phyloP scores from a whole-genome alignment of 495 filamentous ascomycete species.

The Hypomontagnella submonticulosa region DNA sequence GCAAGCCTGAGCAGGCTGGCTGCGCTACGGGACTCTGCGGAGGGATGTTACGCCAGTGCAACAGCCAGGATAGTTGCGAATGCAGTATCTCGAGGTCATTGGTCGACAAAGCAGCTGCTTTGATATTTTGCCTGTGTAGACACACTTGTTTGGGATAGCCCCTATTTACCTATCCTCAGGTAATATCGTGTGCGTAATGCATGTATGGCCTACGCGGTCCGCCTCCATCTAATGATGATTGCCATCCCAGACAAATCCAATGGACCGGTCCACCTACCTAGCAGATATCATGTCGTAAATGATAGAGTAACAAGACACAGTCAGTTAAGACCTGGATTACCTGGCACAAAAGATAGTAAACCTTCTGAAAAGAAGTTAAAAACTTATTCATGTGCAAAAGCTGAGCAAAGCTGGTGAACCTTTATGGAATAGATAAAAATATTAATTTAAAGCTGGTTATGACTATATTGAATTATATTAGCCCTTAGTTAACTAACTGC shows the following conservation, averaged over 20 bases:
- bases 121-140: conserved; percentile 41
- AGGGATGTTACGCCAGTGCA: conserved; percentile 42
- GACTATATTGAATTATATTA: too few relatives aligned
- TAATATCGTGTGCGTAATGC: conserved; percentile 20
- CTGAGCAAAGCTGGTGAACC: too few relatives aligned
- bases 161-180: conserved; percentile 19
- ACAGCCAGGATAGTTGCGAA: conserved; percentile 33
- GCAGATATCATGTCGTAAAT: conserved; percentile 9
- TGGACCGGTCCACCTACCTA: conserved; percentile 3
- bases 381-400: too few relatives aligned
- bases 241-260: conserved; percentile 17
- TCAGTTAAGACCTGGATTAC: background rate
- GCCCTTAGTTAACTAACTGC: too few relatives aligned
- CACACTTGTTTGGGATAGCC: conserved; percentile 20
- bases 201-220: conserved; percentile 21
- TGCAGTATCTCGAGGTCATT: conserved; percentile 33
- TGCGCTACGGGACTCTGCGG: conserved; percentile 42
- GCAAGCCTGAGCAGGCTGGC: conserved; percentile 34
- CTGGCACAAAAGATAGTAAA: too few relatives aligned
- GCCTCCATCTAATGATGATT: conserved; percentile 1
- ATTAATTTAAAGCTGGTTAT: too few relatives aligned
- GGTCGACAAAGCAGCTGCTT: conserved; percentile 24
- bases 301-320: conserved; percentile 6
- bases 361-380: too few relatives aligned
- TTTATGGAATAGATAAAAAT: too few relatives aligned